Percentiles rank a stretch among this genome's conserved stretches.
Conservation (phyloP, 805 yeast genomes). For the Komagataella populi region DNA sequence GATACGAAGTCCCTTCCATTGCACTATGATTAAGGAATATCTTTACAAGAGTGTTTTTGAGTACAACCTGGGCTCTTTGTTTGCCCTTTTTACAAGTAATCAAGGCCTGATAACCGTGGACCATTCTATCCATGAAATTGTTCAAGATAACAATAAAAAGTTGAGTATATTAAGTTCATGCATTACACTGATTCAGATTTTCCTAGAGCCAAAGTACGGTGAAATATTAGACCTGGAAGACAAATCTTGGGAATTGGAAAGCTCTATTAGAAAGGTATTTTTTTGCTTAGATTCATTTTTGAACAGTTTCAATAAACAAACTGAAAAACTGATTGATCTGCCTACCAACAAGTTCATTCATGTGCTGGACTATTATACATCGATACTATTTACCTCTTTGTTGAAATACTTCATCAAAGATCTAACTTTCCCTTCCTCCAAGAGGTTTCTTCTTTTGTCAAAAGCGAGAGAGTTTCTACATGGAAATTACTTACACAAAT, state of each 20-base stretch:
- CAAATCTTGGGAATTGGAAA: background rate
- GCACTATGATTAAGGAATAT: background rate
- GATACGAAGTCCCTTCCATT: background rate
- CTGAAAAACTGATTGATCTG: background rate
- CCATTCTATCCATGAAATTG: background rate
- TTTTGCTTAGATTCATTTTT: background rate
- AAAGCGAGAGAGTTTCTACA: background rate
- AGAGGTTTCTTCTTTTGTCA: background rate
- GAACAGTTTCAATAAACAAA: background rate
- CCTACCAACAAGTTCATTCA: background rate
- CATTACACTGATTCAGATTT: background rate
- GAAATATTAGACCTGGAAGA: slow-evolving; percentile 1
- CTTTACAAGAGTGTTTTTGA: background rate
- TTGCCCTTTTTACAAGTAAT: background rate
- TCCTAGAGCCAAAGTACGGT: background rate
- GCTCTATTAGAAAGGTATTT: background rate
- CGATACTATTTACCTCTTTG: background rate
- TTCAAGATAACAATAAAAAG: background rate
- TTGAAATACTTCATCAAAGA: background rate
- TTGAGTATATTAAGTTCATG: slow-evolving; percentile 1
- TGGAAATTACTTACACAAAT: background rate
- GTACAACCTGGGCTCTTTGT: background rate
- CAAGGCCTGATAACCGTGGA: background rate
- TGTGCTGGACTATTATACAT: background rate
- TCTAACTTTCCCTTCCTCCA: background rate